Percentiles rank a stretch among this genome's conserved stretches.
Evolutionary conservation across 2,329 filamentous ascomycete species (phyloP).

Genomic region (Ophiocordyceps camponoti-rufipedis): DNA sequence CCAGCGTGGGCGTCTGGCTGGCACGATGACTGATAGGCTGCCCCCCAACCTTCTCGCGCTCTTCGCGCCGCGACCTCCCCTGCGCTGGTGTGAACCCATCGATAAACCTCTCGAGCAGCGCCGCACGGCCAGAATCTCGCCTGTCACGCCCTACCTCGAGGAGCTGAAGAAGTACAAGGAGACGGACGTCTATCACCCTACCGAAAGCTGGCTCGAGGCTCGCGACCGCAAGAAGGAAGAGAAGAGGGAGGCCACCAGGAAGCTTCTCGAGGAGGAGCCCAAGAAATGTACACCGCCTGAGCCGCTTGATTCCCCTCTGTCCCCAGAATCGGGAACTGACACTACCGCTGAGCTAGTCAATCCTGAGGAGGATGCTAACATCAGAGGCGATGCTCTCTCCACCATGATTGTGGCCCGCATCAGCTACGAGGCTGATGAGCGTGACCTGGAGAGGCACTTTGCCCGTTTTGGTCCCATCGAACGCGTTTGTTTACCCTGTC

Average conservation of each 20-base stretch:
- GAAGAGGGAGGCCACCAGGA: constrained; percentile 51
- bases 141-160: constrained; percentile 57
- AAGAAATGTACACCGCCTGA: constrained; percentile 34
- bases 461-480: constrained; percentile 87
- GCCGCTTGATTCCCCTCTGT: background rate
- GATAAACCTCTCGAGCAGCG: constrained; percentile 74
- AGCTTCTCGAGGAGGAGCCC: constrained; percentile 43
- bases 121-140: constrained; percentile 52
- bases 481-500: constrained; percentile 37
- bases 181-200: constrained; percentile 57
- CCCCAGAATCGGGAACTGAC: background rate
- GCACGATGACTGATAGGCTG: constrained; percentile 81
- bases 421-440: constrained; percentile 73
- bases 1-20: constrained; percentile 1
- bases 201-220: constrained; percentile 82
- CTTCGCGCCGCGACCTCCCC: constrained; percentile 81
- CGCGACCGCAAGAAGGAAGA: constrained; percentile 72
- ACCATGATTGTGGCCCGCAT: constrained; percentile 85
- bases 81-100: constrained; percentile 71
- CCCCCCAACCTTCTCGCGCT: constrained; percentile 83
- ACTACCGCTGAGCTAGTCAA: constrained; percentile 37
- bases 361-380: constrained; percentile 68
- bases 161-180: constrained; percentile 62
- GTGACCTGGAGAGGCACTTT: constrained; percentile 87
- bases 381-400: constrained; percentile 85